A percentile compares a stretch with the other conserved stretches of the same genome.
These are phyloP conservation scores for Fragilariopsis cylindrus DNA, from an alignment of 108 stramenopile species.

Conservation along the genomic window DNA sequence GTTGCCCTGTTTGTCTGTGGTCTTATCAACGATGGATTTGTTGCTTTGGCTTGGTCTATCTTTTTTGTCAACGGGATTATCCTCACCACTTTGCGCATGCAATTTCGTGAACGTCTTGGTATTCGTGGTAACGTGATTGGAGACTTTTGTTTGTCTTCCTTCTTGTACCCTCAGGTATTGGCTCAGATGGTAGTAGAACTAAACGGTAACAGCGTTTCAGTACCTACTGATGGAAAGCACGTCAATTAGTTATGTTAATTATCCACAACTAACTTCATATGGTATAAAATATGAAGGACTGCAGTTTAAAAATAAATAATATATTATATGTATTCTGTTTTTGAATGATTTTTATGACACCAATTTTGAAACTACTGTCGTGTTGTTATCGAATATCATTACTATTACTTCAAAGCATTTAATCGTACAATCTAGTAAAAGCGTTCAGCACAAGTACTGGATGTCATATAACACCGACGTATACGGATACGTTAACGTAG, in stretches of 20 bases:
- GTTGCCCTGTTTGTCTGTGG: conserved; percentile 17
- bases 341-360: too few relatives aligned
- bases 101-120: conserved; percentile 11
- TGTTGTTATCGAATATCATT: too few relatives aligned
- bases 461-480: too few relatives aligned
- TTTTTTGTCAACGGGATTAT: conserved; percentile 21
- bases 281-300: too few relatives aligned
- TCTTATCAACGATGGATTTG: conserved; percentile 17
- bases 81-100: conserved; percentile 14
- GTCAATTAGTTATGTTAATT: neutral
- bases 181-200: conserved; percentile 28
- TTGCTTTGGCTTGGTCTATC: conserved; percentile 20
- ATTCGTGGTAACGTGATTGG: conserved; percentile 27
- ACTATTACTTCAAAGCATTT: too few relatives aligned
- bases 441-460: too few relatives aligned
- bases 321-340: neutral
- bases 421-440: too few relatives aligned
- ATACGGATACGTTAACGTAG: too few relatives aligned
- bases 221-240: neutral
- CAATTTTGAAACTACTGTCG: too few relatives aligned
- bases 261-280: too few relatives aligned
- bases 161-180: conserved; percentile 37
- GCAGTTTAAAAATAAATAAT: neutral
- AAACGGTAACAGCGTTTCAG: neutral
- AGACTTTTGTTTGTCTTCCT: conserved; percentile 19